A percentile compares a stretch with the other conserved stretches of the same genome.
These are phyloP conservation scores for Puccinia brachypodii DNA, from an alignment of 1,284 basidiomycete species.

Conservation along the genomic window DNA sequence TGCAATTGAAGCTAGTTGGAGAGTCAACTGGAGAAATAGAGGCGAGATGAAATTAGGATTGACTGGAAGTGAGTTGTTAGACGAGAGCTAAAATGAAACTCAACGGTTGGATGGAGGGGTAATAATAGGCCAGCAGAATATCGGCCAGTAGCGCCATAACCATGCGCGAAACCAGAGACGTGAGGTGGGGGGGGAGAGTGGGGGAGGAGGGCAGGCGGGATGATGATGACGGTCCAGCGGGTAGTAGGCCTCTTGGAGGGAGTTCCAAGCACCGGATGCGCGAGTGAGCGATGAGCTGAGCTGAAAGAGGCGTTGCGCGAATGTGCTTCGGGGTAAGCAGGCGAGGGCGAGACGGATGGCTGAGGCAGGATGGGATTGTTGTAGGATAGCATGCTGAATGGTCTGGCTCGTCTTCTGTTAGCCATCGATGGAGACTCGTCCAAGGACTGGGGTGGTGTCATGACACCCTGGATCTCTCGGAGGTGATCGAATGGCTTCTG, in stretches of 20 bases:
- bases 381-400: constrained; percentile 33
- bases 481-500: neutral
- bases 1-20: constrained; percentile 71
- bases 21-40: constrained; percentile 64
- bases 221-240: constrained; percentile 66
- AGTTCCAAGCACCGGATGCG: neutral
- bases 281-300: neutral
- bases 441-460: constrained; percentile 3
- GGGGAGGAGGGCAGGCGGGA: constrained; percentile 66
- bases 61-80: too few relatives aligned
- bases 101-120: constrained; percentile 73
- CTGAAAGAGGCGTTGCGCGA: constrained; percentile 12
- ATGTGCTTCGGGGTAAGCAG: neutral
- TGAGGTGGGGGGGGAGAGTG: constrained; percentile 67
- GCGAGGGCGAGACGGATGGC: neutral
- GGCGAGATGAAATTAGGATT: neutral
- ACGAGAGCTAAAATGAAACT: constrained; percentile 49
- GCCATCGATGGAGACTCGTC: constrained; percentile 4
- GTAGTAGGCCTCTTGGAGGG: constrained; percentile 17
- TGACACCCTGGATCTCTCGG: neutral
- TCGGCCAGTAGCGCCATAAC: constrained; percentile 65
- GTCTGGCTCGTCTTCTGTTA: constrained; percentile 5
- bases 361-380: neutral
- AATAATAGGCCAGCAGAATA: constrained; percentile 69
- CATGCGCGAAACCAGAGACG: constrained; percentile 59